Conservation (phyloP, 257 asterid species). For the Solanum pinnatisectum region DNA sequence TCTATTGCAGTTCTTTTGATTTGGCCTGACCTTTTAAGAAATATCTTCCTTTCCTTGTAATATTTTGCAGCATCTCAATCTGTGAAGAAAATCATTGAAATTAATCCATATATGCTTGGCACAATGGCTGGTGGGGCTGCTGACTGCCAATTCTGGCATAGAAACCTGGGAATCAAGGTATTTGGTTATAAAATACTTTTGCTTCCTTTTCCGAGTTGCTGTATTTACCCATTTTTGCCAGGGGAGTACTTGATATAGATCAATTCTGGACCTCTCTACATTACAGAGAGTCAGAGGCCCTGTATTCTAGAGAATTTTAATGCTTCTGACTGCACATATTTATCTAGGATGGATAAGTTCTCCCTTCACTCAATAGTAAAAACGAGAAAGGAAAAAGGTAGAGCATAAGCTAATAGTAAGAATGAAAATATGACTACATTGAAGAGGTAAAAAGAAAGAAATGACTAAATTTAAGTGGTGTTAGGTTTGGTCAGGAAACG, state of each 20-base stretch:
- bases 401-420: neutral
- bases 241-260: neutral
- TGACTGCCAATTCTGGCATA: slow-evolving; percentile 91
- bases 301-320: neutral
- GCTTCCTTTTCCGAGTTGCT: neutral
- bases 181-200: neutral
- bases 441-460: neutral
- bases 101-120: slow-evolving; percentile 85
- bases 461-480: neutral
- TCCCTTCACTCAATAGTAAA: neutral
- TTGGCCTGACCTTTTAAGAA: neutral
- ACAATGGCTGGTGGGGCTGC: slow-evolving; percentile 99
- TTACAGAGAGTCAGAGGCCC: neutral
- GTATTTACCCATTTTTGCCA: neutral
- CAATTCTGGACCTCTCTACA: neutral
- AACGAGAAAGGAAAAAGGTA: neutral
- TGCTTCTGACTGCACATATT: neutral
- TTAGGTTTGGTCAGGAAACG: neutral
- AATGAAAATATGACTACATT: neutral
- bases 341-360: neutral
- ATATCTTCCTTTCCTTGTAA: neutral
- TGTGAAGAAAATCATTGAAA: slow-evolving; percentile 84
- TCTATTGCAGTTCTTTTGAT: neutral
- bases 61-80: slow-evolving; percentile 66
- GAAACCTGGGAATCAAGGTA: slow-evolving; percentile 82